Base-by-base conservation (phyloP, 768 basidiomycete species). In the Tricholomella constricta region DNA sequence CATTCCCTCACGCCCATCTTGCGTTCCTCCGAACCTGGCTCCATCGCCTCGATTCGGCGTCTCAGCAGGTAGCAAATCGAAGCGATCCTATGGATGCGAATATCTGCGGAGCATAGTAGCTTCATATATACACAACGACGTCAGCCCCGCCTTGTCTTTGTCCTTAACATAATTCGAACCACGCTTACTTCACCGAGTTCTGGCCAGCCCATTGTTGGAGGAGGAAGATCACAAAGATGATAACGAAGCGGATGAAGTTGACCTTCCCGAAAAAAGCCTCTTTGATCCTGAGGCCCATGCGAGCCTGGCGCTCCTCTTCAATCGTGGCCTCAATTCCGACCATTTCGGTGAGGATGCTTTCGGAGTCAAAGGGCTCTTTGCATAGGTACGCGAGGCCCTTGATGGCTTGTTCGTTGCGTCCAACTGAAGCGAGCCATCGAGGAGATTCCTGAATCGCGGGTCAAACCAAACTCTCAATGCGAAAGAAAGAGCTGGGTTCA, bases 161-260 rank as follows among this genome's bases (percentile, higher is more conserved):
- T n/a, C n/a, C 3, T 14, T 19, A 15, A 6, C 47, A 29, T n/a
- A 19, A 32, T 4, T 15, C 20, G 11, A 38, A 2, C 5, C n/a
- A 56, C 14, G 59, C 74, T 42, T 52, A 80, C 77, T 74, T 76
- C 56, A 94, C 86, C 0, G 86, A 84, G 68, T 94, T 91, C 65
- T 94, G 91, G 1, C 92, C 92, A 32, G 81, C 80, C 86, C 86
- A 91, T 64, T 94, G 90, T 60, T 94, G 92, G 10, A 92, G 72
- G 50, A 89, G 67, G 74, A 92, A 91, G 52, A 91, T 89, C 20
- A 80, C 68, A 60, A 90, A 84, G 2, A 91, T 91, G 61, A 94
- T 91, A n/a, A 88, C 73, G 72, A 94, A 94, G 19, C 93, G 84
- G 56, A 86, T 72, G 37, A 84, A 79, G 69, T 94, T 93, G 35